phyloP scores from a whole-genome alignment of 441 rosid species.

The Erodium moschatum region DNA sequence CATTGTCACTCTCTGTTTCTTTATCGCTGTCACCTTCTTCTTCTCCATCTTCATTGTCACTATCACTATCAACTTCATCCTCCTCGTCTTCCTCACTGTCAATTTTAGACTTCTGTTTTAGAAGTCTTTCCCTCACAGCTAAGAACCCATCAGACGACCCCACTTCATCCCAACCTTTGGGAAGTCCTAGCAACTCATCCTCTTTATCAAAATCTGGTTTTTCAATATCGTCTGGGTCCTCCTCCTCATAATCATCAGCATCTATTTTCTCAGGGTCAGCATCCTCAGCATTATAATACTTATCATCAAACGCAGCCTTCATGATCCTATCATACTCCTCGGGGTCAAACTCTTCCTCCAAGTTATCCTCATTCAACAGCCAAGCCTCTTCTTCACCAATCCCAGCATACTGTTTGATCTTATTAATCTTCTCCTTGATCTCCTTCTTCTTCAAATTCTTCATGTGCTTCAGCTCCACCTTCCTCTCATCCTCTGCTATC shows the following conservation, averaged over 20 bases:
- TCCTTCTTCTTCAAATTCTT: constrained; percentile 88
- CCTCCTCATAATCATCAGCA: constrained; percentile 25
- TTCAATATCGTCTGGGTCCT: constrained; percentile 22
- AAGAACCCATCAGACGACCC: constrained; percentile 48
- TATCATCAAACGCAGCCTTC: constrained; percentile 48
- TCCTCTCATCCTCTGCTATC: constrained; percentile 54
- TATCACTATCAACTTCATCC: not conserved
- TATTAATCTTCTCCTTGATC: constrained; percentile 62
- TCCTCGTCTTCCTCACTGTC: constrained; percentile 19
- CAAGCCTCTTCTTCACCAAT: constrained; percentile 37
- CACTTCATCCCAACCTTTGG: constrained; percentile 56
- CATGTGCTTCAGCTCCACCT: constrained; percentile 71
- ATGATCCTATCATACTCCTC: constrained; percentile 69
- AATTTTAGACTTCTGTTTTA: constrained; percentile 33
- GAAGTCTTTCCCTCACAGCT: constrained; percentile 52
- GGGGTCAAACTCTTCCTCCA: constrained; percentile 73
- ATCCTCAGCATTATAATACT: constrained; percentile 62
- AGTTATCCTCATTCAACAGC: constrained; percentile 27
- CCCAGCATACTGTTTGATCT: constrained; percentile 61
- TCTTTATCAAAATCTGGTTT: constrained; percentile 79
- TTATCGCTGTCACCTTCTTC: not conserved
- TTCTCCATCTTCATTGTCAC: not conserved
- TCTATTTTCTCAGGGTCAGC: constrained; percentile 36
- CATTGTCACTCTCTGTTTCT: not conserved
- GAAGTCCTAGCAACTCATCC: constrained; percentile 77